Evolutionary conservation across 2,329 filamentous ascomycete species (phyloP).

Genomic region (Alternaria longipes): DNA sequence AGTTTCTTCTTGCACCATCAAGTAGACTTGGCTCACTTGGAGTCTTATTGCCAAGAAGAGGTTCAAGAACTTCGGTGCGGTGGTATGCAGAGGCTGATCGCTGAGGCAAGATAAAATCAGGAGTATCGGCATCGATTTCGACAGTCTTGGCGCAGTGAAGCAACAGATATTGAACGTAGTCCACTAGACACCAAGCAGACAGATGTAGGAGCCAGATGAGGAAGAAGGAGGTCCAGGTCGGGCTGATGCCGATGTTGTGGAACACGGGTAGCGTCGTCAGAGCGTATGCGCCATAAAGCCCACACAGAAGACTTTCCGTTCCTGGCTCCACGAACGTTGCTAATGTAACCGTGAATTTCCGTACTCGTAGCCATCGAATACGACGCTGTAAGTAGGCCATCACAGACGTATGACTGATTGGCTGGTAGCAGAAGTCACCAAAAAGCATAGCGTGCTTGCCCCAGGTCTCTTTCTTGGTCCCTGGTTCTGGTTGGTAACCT

Average conservation of each 20-base stretch:
- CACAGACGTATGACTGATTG: conserved; percentile 82
- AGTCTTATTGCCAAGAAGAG: conserved; percentile 30
- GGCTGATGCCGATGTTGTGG: conserved; percentile 62
- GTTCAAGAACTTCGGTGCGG: conserved; percentile 30
- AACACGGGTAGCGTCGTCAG: conserved; percentile 77
- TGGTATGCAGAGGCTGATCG: conserved; percentile 46
- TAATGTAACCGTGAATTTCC: conserved; percentile 90
- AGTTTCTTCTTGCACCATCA: conserved; percentile 61
- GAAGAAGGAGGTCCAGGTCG: conserved; percentile 73
- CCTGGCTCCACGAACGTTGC: conserved; percentile 94
- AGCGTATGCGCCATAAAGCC: conserved; percentile 79
- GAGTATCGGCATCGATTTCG: conserved; percentile 75
- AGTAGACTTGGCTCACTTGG: conserved; percentile 25
- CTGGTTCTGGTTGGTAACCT: conserved; percentile 32
- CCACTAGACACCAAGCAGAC: conserved; percentile 74
- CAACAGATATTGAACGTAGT: conserved; percentile 76
- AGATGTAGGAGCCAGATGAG: conserved; percentile 73
- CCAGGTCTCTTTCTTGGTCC: conserved; percentile 56
- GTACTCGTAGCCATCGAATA: conserved; percentile 88
- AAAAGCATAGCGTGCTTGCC: conserved; percentile 84
- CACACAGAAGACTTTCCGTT: conserved; percentile 87
- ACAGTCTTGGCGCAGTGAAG: conserved; percentile 79
- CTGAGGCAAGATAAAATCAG: conserved; percentile 71
- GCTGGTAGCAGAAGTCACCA: conserved; percentile 89
- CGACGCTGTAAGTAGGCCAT: conserved; percentile 80